Evolutionary conservation across 345 rosid genomes (phyloP).

Genomic region (Salix dunnii): DNA sequence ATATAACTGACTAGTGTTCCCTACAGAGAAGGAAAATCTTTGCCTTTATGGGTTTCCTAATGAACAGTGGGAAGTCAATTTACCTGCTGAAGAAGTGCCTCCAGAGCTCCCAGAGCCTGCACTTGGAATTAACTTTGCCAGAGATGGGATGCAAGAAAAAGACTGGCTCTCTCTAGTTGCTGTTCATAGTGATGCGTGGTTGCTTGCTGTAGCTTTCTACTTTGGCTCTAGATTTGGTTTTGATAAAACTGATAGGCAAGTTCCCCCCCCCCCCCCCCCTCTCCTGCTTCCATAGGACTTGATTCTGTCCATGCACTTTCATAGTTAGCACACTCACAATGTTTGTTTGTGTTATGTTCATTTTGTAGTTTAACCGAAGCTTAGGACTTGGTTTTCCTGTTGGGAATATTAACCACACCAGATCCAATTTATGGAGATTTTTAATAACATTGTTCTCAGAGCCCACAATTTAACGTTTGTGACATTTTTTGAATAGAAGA

Average conservation of each 20-base stretch:
- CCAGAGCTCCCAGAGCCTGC: conserved; percentile 35
- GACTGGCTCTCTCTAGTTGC: conserved; percentile 32
- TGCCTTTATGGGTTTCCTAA: conserved; percentile 30
- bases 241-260: conserved; percentile 28
- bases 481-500: not conserved
- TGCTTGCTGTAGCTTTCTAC: conserved; percentile 28
- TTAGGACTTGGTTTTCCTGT: not conserved
- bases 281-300: not conserved
- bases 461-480: not conserved
- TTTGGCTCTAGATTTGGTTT: conserved; percentile 35
- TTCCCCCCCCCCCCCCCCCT: not conserved
- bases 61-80: conserved; percentile 33
- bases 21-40: conserved; percentile 29
- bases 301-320: not conserved
- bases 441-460: not conserved
- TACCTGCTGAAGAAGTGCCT: conserved; percentile 34
- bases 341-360: not conserved
- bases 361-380: not conserved
- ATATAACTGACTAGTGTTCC: not conserved
- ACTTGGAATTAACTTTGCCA: conserved; percentile 30
- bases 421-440: not conserved
- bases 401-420: not conserved
- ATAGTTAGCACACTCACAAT: too few species aligned
- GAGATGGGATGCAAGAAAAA: conserved; percentile 35
- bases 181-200: conserved; percentile 35